Conservation (phyloP, 805 yeast species). For the Myxozyma udenii region DNA sequence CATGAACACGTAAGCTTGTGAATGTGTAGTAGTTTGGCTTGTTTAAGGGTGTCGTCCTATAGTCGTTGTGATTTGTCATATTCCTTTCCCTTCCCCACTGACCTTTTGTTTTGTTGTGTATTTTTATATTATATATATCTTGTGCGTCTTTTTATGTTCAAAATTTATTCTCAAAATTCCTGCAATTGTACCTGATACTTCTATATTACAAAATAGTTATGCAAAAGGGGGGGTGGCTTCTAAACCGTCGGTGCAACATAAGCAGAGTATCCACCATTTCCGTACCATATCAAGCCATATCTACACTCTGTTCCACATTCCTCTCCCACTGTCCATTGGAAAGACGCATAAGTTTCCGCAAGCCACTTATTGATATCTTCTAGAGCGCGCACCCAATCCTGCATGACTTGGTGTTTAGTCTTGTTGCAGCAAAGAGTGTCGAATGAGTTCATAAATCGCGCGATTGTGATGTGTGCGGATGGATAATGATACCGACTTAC, state of each 20-base stretch:
- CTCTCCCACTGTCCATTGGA: conserved; percentile 25
- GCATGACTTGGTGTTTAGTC: conserved; percentile 2
- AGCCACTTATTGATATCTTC: conserved; percentile 26
- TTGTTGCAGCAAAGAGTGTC: no score
- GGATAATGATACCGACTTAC: conserved; percentile 30
- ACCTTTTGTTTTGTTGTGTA: not conserved
- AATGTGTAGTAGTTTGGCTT: no score
- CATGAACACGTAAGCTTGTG: conserved; percentile 72
- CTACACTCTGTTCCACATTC: conserved; percentile 25
- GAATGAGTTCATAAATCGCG: conserved; percentile 25
- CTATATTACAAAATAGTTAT: no score
- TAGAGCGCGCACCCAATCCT: conserved; percentile 15
- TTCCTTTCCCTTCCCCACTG: no score
- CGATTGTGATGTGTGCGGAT: conserved; percentile 31
- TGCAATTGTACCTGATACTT: no score
- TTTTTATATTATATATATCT: no score
- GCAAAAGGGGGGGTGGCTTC: no score
- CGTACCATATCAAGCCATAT: conserved; percentile 32
- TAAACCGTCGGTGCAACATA: not conserved
- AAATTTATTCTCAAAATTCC: no score
- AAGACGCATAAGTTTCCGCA: not conserved
- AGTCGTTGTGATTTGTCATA: not conserved
- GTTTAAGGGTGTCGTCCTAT: not conserved
- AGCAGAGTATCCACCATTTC: conserved; percentile 19
- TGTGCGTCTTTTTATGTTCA: not conserved